These are phyloP conservation scores for Kuraishia ogatae DNA, from an alignment of 805 yeast genomes.

Conservation along the genomic window DNA sequence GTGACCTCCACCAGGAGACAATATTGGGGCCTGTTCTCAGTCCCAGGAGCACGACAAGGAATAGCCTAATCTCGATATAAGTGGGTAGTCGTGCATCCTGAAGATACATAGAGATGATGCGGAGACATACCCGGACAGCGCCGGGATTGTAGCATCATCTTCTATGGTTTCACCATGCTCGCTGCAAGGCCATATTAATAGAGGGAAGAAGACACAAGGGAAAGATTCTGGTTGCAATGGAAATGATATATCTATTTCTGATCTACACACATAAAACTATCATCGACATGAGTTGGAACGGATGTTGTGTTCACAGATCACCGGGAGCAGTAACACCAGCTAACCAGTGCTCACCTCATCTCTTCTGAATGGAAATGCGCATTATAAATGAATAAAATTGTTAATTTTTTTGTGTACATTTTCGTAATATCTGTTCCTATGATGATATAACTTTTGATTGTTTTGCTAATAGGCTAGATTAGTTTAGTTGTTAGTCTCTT, in stretches of 20 bases:
- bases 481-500: neutral
- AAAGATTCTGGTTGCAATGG: neutral
- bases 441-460: neutral
- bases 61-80: neutral
- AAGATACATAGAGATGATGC: neutral
- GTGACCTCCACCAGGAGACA: no score
- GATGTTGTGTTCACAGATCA: neutral
- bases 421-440: no score
- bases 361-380: neutral
- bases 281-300: neutral
- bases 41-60: neutral
- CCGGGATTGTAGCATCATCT: neutral
- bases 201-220: neutral
- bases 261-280: neutral
- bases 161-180: neutral
- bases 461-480: neutral
- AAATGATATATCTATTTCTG: neutral
- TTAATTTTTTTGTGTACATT: no score
- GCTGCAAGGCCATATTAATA: no score
- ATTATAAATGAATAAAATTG: no score
- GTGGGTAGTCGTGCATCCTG: neutral
- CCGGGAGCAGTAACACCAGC: neutral
- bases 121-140: neutral
- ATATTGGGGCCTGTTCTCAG: no score
- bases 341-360: neutral